Base-by-base conservation (phyloP, 164 flowering plant genomes). In the Euptelea pleiosperma region DNA sequence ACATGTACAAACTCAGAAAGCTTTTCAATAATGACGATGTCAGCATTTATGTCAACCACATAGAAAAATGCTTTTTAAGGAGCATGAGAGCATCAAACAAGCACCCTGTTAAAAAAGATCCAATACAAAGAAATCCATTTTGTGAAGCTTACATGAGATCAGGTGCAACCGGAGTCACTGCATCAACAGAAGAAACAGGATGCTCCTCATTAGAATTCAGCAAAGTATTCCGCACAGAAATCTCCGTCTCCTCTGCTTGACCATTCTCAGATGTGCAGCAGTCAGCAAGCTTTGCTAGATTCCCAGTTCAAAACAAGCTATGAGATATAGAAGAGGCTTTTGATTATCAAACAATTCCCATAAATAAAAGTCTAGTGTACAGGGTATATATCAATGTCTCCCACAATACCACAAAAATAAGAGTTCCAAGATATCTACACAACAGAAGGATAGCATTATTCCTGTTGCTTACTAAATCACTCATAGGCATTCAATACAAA, bases 71-170 rank as follows among this genome's bases (percentile, higher is more conserved):
- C n/a, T n/a, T n/a, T n/a, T n/a, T n/a, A n/a, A n/a, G n/a, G n/a
- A n/a, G n/a, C n/a, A n/a, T n/a, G n/a, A n/a, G 36, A n/a, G 6
- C 36, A 47, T 35, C 24, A 22, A 44, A n/a, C 28, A 49, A 36
- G 29, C 21, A 49, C 28, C 19, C 40, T 21, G 21, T 16, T 12
- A 35, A 18, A 26, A 7, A 37, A 28, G 53, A n/a, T n/a, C 6
- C 12, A n/a, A 43, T 28, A 24, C 36, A 48, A 62, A 40, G 2
- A 66, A 55, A 18, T 5, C 25, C 34, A 62, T 14, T 6, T 54
- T 24, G 3, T 11, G 50, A 60, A 52, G 37, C 72, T 70, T 73
- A 79, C 84, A 54, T 56, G 60, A 52, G 15, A 69, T 60, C 60
- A 58, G 62, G 58, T 6, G n/a, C 14, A 60, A n/a, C 15, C 8